Conservation (phyloP, 1,139 yeast genomes). For the Sugiyamaella paludigena region DNA sequence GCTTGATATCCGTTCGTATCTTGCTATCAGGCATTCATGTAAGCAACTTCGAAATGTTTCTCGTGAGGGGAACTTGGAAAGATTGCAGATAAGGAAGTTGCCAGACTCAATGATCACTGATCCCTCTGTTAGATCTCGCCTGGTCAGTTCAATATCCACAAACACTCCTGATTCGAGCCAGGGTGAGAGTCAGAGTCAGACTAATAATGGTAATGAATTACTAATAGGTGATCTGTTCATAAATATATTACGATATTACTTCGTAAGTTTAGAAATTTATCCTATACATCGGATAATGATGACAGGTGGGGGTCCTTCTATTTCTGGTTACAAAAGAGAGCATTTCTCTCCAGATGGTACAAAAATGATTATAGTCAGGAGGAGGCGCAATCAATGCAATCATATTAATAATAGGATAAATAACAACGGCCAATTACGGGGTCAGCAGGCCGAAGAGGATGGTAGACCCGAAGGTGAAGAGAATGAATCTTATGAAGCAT, state of each 20-base stretch:
- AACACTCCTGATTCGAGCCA: too few species aligned
- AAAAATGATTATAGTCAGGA: constrained; percentile 1
- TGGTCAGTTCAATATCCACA: too few species aligned
- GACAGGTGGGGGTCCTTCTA: constrained; percentile 2
- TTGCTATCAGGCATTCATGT: constrained; percentile 16
- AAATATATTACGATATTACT: too few species aligned
- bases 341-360: constrained; percentile 12
- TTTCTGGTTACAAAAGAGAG: neutral
- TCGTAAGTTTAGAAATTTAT: constrained; percentile 7
- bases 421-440: too few species aligned
- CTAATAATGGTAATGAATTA: too few species aligned
- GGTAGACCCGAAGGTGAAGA: neutral
- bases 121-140: neutral
- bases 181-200: too few species aligned
- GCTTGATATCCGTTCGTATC: constrained; percentile 19
- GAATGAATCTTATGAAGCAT: neutral
- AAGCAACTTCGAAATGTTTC: constrained; percentile 10
- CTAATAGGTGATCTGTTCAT: too few species aligned
- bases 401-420: neutral
- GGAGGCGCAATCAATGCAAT: neutral
- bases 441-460: too few species aligned
- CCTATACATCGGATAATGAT: constrained; percentile 8
- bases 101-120: neutral
- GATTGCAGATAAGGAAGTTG: constrained; percentile 6
- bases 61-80: constrained; percentile 7